Conservation (phyloP, 768 basidiomycete species). For the Collybia sordida region DNA sequence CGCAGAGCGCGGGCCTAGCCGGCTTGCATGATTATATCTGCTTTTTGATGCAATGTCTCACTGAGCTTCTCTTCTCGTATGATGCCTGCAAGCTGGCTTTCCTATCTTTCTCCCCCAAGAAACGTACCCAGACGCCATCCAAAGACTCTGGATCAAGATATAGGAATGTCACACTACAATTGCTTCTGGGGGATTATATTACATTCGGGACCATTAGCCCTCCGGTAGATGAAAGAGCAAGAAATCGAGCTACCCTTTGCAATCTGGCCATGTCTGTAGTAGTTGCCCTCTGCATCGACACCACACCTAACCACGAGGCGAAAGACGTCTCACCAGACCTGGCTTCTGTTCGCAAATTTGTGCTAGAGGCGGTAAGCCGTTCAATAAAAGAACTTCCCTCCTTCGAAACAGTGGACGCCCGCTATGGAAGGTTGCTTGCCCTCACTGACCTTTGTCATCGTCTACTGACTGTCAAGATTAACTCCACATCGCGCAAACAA, state of each 20-base stretch:
- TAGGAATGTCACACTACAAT: slow-evolving; percentile 68
- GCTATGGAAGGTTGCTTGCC: slow-evolving; percentile 87
- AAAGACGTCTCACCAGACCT: slow-evolving; percentile 82
- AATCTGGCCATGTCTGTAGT: slow-evolving; percentile 90
- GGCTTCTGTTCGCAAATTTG: slow-evolving; percentile 87
- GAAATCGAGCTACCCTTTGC: slow-evolving; percentile 61
- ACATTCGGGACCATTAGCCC: slow-evolving; percentile 72
- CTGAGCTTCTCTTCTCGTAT: slow-evolving; percentile 92
- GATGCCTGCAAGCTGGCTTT: slow-evolving; percentile 88
- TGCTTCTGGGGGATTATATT: slow-evolving; percentile 81
- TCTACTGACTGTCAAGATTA: slow-evolving; percentile 78
- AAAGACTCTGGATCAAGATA: slow-evolving; percentile 65
- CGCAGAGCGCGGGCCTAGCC: slow-evolving; percentile 7
- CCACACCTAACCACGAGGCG: slow-evolving; percentile 55
- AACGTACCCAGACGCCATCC: slow-evolving; percentile 54
- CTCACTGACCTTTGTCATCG: slow-evolving; percentile 87
- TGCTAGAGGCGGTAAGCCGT: slow-evolving; percentile 85
- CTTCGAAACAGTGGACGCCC: slow-evolving; percentile 62
- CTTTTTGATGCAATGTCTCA: slow-evolving; percentile 89
- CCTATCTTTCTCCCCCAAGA: slow-evolving; percentile 74
- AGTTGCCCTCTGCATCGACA: slow-evolving; percentile 92
- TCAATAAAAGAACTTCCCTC: slow-evolving; percentile 77
- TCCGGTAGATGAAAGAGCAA: slow-evolving; percentile 53
- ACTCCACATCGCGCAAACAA: slow-evolving; percentile 51
- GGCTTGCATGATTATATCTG: slow-evolving; percentile 57